Evolutionary conservation across 2,329 filamentous ascomycete genomes (phyloP), one percentile per base, ranked within the genome.

Genomic region (Diplodia seriata): DNA sequence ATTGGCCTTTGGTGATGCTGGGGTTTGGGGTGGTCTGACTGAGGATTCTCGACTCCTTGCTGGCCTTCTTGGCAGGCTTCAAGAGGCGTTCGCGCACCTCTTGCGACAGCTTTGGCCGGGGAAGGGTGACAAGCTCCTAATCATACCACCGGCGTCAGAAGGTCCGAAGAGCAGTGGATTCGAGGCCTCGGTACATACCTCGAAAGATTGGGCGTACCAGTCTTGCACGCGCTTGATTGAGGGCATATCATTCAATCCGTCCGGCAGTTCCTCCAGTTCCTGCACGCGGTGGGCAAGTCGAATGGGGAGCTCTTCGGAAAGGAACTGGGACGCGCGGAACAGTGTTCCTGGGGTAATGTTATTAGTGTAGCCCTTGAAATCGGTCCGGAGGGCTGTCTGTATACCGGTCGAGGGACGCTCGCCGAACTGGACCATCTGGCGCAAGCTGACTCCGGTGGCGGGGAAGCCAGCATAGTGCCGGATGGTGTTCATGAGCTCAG

Each of bases 181-280:
- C n/a, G 7, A 38, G 20, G n/a, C 33, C 9, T n/a, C 54, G 33
- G 15, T 56, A 78, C 86, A 74, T 87, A 97, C 94, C 89, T 99
- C 95, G 76, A 99, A 99, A 63, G 95, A 99, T 83, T 99, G 95
- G 71, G 94, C 95, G 80, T 99, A 99, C 95, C 95, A 99, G 76
- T 98, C 94, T 79, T 94, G 91, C 73, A 99, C 95, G 76, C 90
- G 93, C 79, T 90, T 90, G 73, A 99, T 97, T 12, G 95, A 98
- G 49, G 94, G 92, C 95, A 99, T 98, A 73, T 98, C 94, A 78
- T 93, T 97, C 70, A 99, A 87, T 67, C 95, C 95, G 86, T 99
- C 95, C 43, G 95, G 95, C 2, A 99, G 85, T 76, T 93, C 91
- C 70, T 91, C 89, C 68, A 99, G 88, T 83, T 99, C 95, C 81